phyloP scores from a whole-genome alignment of 805 yeast species.

The Lipomyces lipofer region DNA sequence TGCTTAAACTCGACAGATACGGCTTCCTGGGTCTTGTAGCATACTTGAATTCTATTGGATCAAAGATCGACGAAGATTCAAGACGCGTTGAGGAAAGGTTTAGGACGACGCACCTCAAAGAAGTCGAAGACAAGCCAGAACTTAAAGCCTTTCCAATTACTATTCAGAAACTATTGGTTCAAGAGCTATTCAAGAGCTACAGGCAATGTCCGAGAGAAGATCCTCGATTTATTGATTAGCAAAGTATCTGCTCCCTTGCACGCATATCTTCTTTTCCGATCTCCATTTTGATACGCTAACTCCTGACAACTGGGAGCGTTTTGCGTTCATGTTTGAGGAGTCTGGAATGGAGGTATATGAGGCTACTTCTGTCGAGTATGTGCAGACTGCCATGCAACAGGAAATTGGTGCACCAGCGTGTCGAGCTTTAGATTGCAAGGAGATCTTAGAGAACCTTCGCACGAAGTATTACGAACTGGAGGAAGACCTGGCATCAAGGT shows the following conservation, averaged over 20 bases:
- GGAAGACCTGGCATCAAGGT: no score
- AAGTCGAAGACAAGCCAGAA: neutral
- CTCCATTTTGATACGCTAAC: neutral
- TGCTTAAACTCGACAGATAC: neutral
- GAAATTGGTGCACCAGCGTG: neutral
- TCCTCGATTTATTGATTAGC: neutral
- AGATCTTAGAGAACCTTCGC: neutral
- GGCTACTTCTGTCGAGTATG: neutral
- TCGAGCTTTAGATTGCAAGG: neutral
- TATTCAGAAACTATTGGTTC: neutral
- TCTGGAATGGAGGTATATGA: neutral
- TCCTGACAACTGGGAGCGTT: neutral
- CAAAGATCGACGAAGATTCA: neutral
- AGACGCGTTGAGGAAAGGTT: neutral
- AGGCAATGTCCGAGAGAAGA: neutral
- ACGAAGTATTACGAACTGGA: neutral
- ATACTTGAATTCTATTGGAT: neutral
- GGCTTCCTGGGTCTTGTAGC: neutral
- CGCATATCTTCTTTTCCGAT: neutral
- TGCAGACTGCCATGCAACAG: neutral
- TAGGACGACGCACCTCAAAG: neutral
- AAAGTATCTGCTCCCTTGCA: neutral
- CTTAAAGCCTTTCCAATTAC: neutral
- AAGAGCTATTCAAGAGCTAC: neutral
- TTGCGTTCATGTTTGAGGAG: neutral